These are phyloP conservation scores for Penicillium malachiteum DNA, from an alignment of 495 filamentous ascomycete genomes.

Conservation along the genomic window DNA sequence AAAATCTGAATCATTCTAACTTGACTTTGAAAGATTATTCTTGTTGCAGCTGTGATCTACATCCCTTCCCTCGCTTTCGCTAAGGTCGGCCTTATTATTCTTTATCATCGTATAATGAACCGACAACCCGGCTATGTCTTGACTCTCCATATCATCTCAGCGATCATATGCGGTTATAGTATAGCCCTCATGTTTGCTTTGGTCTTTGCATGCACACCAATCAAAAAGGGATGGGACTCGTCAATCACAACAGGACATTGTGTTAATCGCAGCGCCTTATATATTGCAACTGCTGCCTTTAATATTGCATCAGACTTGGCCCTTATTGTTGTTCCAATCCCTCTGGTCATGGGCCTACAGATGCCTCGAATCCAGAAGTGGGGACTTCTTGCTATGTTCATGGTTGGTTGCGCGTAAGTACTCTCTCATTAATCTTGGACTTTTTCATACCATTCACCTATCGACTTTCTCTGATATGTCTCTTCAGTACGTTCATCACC, in stretches of 20 bases:
- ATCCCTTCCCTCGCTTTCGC: slow-evolving; percentile 15
- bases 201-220: slow-evolving; percentile 35
- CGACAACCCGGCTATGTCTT: slow-evolving; percentile 14
- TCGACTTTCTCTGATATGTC: neutral
- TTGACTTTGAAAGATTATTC: slow-evolving; percentile 18
- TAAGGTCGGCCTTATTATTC: slow-evolving; percentile 30
- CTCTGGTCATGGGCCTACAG: neutral
- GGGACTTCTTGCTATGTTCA: slow-evolving; percentile 21
- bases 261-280: neutral
- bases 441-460: neutral
- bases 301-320: neutral
- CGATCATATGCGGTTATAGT: slow-evolving; percentile 29
- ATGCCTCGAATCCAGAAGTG: slow-evolving; percentile 17
- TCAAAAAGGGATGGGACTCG: slow-evolving; percentile 32
- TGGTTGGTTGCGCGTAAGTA: slow-evolving; percentile 28
- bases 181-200: slow-evolving; percentile 8
- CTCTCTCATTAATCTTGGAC: neutral
- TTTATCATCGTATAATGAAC: slow-evolving; percentile 30
- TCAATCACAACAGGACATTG: neutral
- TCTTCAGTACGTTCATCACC: slow-evolving; percentile 24
- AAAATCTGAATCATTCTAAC: neutral
- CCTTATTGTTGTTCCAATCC: neutral
- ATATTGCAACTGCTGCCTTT: neutral
- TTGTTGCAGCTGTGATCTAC: slow-evolving; percentile 18
- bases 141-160: slow-evolving; percentile 16